phyloP scores from a whole-genome alignment of 352 stramenopile species.

The Pseudoperonospora humuli region DNA sequence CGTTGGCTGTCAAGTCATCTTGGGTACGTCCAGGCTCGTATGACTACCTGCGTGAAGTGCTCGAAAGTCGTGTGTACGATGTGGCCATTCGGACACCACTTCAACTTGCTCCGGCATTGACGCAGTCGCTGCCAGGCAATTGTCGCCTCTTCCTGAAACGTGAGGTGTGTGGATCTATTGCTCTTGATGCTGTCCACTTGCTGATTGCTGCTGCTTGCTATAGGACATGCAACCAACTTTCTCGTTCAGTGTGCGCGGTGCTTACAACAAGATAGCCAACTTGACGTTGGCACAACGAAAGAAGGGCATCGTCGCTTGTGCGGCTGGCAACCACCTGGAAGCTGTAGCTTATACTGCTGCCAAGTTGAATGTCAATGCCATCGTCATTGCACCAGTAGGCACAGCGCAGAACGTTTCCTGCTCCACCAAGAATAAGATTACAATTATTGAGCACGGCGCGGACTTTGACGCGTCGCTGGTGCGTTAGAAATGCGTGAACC shows the following conservation, averaged over 20 bases:
- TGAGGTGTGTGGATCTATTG: constrained; percentile 47
- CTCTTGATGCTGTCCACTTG: neutral
- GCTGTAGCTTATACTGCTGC: constrained; percentile 92
- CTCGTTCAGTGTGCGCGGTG: constrained; percentile 97
- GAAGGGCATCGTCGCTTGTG: constrained; percentile 74
- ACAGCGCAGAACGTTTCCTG: constrained; percentile 88
- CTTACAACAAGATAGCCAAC: constrained; percentile 98
- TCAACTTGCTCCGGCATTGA: constrained; percentile 45
- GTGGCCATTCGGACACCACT: constrained; percentile 73
- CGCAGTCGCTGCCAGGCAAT: constrained; percentile 38
- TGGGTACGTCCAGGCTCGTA: constrained; percentile 65
- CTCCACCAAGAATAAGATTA: constrained; percentile 66
- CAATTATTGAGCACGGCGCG: constrained; percentile 91
- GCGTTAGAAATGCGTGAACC: constrained; percentile 1
- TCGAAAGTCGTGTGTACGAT: constrained; percentile 83
- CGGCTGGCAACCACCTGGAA: constrained; percentile 95
- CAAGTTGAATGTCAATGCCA: constrained; percentile 89
- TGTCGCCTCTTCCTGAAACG: constrained; percentile 88
- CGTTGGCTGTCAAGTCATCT: constrained; percentile 21
- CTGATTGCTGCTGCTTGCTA: constrained; percentile 3
- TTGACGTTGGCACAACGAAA: constrained; percentile 72
- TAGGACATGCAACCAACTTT: constrained; percentile 96
- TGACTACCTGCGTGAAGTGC: constrained; percentile 69
- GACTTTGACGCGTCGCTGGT: constrained; percentile 94
- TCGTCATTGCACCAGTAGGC: constrained; percentile 95